Evolutionary conservation across 2,329 filamentous ascomycete genomes (phyloP).

Genomic region (Colletotrichum sublineola): DNA sequence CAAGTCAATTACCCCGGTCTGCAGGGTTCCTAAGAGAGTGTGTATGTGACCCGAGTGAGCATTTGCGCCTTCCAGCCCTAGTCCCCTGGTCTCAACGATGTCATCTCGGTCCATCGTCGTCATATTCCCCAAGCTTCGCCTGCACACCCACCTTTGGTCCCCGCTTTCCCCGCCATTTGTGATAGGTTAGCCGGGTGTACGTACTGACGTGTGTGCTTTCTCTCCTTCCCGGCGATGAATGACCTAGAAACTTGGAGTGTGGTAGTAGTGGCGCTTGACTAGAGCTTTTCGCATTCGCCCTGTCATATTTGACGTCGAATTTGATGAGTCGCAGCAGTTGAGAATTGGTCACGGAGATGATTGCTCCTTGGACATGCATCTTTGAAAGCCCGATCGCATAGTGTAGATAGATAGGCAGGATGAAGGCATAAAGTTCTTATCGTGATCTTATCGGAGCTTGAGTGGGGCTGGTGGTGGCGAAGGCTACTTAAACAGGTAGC

Average conservation of each 20-base stretch:
- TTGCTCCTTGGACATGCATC: neutral
- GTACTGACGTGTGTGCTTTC: neutral
- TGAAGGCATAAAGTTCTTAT: neutral
- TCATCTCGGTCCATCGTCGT: conserved; percentile 24
- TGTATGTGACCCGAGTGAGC: neutral
- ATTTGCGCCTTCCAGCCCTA: neutral
- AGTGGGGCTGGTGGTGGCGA: conserved; percentile 23
- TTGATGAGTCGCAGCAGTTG: neutral
- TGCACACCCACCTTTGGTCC: conserved; percentile 24
- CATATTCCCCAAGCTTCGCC: conserved; percentile 13
- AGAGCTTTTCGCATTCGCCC: too few species aligned
- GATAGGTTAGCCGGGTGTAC: conserved; percentile 47
- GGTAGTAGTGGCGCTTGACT: conserved; percentile 4
- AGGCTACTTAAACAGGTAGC: neutral
- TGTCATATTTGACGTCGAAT: neutral
- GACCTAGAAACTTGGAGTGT: neutral
- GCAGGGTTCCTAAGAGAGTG: neutral
- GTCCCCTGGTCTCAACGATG: conserved; percentile 24
- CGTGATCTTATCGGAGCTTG: conserved; percentile 22
- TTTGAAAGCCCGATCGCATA: neutral
- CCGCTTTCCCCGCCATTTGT: conserved; percentile 51
- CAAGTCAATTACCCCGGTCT: neutral
- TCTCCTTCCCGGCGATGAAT: conserved; percentile 4
- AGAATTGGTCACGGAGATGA: too few species aligned
- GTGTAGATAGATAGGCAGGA: too few species aligned